Percentiles rank a stretch among this genome's conserved stretches.
Conservation (phyloP, 169 alveolate genomes). For the Plasmodium gallinaceum region DNA sequence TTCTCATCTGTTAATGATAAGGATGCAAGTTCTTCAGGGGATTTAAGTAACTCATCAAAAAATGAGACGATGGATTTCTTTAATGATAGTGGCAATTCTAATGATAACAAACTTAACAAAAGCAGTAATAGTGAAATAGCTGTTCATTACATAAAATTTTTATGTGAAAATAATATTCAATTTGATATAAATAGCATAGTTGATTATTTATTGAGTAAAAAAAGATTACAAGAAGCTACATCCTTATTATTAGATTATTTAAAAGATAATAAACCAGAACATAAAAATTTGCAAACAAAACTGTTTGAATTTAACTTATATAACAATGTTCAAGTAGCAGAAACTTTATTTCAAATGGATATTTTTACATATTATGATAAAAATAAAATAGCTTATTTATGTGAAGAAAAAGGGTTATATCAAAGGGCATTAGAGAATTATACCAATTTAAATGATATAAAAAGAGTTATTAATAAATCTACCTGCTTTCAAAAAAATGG, state of each 20-base stretch:
- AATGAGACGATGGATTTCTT: constrained; percentile 71
- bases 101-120: constrained; percentile 14
- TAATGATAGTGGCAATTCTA: constrained; percentile 34
- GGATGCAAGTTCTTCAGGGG: constrained; percentile 78
- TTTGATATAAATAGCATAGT: constrained; percentile 61
- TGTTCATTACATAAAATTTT: constrained; percentile 46
- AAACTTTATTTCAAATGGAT: constrained; percentile 77
- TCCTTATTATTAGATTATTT: constrained; percentile 97
- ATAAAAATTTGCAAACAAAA: constrained; percentile 98
- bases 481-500: constrained; percentile 85
- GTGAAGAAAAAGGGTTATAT: constrained; percentile 98
- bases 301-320: constrained; percentile 96
- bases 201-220: constrained; percentile 74
- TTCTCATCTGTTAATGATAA: constrained; percentile 80
- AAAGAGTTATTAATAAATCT: constrained; percentile 93
- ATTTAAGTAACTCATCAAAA: constrained; percentile 75
- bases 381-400: constrained; percentile 95
- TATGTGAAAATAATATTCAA: constrained; percentile 69
- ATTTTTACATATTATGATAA: constrained; percentile 97
- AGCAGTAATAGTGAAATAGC: constrained; percentile 43
- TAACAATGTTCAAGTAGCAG: constrained; percentile 86
- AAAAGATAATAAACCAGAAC: constrained; percentile 97
- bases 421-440: constrained; percentile 97
- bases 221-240: constrained; percentile 97
- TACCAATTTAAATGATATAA: constrained; percentile 94